Base-by-base conservation (phyloP, 2,329 filamentous ascomycete species). In the Epichloe aotearoae region DNA sequence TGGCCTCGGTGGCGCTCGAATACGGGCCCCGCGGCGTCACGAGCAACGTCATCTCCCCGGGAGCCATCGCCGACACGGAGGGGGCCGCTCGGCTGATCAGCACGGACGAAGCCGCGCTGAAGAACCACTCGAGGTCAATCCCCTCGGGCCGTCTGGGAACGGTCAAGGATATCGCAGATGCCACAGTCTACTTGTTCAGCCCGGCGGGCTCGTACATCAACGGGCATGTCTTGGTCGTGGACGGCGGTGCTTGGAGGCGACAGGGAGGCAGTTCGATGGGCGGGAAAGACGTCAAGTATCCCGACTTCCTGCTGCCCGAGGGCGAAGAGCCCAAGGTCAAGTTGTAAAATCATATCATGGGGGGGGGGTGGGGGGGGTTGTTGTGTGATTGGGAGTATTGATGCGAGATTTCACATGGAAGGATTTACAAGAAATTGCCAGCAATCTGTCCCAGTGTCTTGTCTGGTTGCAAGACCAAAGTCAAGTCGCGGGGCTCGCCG, bases 11-110 rank as follows among this genome's bases (percentile, higher is more conserved):
- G 0, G 82, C 88, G 2, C 79, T 98, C 50, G 93, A 98, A 67
- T 93, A 93, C 63, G 91, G 91, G 0, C 93, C 93, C 0, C 77
- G 80, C 42, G 93, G 93, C 14, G 71, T 97, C 34, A 90, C 86
- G 1, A 87, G 84, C 50, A 98, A 98, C 63, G 81, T 93, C 50
- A 85, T 98, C 57, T 81, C 88, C 88, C 93, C 91, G 0, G 93
- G 93, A 1, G 86, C 86, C 0, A 95, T 98, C 58, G 80, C 73
- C 1, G 84, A 80, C 26, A 97, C 93, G 1, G 93, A 97, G 67
- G 86, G 86, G 43, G 77, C 89, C 74, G 75, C 79, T 45, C 74
- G 86, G 11, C 69, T 85, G 10, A 67, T 75, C 8, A 73, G 71
- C 58, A 64, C 58, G 47, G 59, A 56, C 17, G 58, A 64, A 41